Percentiles rank a stretch among this genome's conserved stretches.
These are phyloP conservation scores for Fonsecaea erecta DNA, from an alignment of 2,329 filamentous ascomycete genomes.

Conservation along the genomic window DNA sequence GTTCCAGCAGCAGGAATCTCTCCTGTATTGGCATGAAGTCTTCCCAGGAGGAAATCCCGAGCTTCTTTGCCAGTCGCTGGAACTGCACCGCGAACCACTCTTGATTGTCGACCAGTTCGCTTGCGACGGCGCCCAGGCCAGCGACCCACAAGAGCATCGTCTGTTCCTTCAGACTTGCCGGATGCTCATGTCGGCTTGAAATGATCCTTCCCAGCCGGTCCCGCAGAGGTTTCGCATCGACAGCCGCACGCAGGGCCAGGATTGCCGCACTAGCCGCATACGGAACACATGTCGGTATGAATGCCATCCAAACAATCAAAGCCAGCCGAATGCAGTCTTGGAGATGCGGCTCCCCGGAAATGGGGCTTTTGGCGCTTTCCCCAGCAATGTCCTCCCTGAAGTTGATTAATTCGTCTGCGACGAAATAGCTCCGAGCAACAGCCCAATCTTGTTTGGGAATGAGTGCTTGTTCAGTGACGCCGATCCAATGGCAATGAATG, in stretches of 20 bases:
- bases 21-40: slow-evolving; percentile 23
- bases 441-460: slow-evolving; percentile 25
- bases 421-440: slow-evolving; percentile 21
- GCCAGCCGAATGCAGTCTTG: slow-evolving; percentile 25
- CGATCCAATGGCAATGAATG: slow-evolving; percentile 23
- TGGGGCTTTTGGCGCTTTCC: neutral
- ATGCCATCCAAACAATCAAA: slow-evolving; percentile 28
- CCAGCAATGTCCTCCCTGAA: slow-evolving; percentile 8
- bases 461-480: neutral
- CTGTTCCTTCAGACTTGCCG: slow-evolving; percentile 8
- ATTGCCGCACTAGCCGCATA: slow-evolving; percentile 4
- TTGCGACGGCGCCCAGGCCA: slow-evolving; percentile 21
- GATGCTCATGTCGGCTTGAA: neutral
- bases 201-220: slow-evolving; percentile 8
- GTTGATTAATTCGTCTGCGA: slow-evolving; percentile 22
- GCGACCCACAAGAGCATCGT: slow-evolving; percentile 22
- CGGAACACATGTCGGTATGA: slow-evolving; percentile 19
- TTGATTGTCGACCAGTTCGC: slow-evolving; percentile 26
- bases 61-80: slow-evolving; percentile 22
- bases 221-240: slow-evolving; percentile 19
- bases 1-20: slow-evolving; percentile 22
- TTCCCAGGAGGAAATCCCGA: slow-evolving; percentile 21
- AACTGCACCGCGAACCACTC: slow-evolving; percentile 32
- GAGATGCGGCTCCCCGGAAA: neutral
- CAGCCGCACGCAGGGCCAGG: slow-evolving; percentile 13